These are phyloP conservation scores for Coprinopsis cinerea DNA, from an alignment of 768 basidiomycete genomes.

Conservation along the genomic window DNA sequence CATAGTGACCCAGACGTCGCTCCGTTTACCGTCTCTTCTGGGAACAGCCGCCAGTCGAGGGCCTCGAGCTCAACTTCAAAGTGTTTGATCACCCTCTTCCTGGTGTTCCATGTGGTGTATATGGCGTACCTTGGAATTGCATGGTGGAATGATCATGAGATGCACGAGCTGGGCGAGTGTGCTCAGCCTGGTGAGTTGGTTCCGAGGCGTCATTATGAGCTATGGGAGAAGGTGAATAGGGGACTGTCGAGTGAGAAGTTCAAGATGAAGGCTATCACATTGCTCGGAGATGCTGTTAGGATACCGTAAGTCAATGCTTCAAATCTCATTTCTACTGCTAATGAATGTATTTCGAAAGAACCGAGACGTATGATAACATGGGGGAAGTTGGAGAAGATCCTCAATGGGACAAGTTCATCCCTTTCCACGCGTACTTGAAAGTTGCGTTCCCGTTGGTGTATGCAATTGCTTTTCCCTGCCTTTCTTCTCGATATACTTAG, in stretches of 20 bases:
- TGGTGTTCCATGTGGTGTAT: neutral
- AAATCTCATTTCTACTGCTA: neutral
- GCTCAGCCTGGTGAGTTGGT: neutral
- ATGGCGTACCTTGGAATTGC: neutral
- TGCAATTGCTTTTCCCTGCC: constrained; percentile 10
- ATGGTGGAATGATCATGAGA: neutral
- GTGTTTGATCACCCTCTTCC: neutral
- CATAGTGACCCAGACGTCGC: too few relatives aligned
- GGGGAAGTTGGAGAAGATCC: constrained; percentile 21
- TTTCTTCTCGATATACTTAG: too few relatives aligned
- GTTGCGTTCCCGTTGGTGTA: constrained; percentile 23
- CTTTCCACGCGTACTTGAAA: constrained; percentile 21
- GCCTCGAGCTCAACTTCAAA: too few relatives aligned
- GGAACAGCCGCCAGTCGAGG: too few relatives aligned
- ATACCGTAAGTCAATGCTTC: constrained; percentile 1
- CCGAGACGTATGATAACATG: constrained; percentile 24
- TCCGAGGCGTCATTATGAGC: neutral
- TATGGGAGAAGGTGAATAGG: constrained; percentile 1
- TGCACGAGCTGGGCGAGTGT: neutral
- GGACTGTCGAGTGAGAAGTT: neutral
- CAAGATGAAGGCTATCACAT: neutral
- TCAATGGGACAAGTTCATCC: constrained; percentile 22
- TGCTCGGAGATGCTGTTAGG: neutral
- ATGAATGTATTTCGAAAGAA: neutral
- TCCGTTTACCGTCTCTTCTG: too few relatives aligned